Evolutionary conservation across 2,329 filamentous ascomycete genomes (phyloP), one percentile per base, ranked within the genome.

Genomic region (Chalara sp.): DNA sequence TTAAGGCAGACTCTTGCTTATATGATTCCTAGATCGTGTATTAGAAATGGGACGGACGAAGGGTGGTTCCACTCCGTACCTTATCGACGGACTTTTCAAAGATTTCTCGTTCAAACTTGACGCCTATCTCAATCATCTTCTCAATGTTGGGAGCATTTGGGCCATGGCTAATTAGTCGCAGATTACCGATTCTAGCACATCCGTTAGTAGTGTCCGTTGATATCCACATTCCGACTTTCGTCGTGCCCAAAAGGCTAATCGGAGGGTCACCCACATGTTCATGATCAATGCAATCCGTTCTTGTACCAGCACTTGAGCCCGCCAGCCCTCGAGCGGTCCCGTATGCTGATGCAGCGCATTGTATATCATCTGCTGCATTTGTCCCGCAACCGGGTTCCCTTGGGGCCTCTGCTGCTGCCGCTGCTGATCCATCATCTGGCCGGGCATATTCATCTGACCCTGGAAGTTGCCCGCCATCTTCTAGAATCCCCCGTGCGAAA

Each of bases 391-490:
- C 46, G 48, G 11, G 13, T 8, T 13, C 6, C 10, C 10, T 12
- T 52, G 46, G 33, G 49, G 51, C 6, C 55, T 52, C 10, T 43
- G 55, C 11, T 52, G 51, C 37, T 54, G 58, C 21, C 55, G 59
- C 30, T 61, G 62, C 39, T 60, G 59, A n/a, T 56, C 55, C 60
- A 63, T 64, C 56, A 62, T 60, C 45, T 58, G 57, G 40, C 55
- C 55, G n/a, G 59, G 56, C 48, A 52, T 59, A 40, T 57, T 56
- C 55, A 62, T 61, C 47, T 64, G 59, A 48, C 61, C 61, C 49
- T 61, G 63, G 51, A 64, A 65, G 53, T 65, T 65, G 31, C 60
- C 53, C 32, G 61, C 61, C 64, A 67, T 67, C 45, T 50, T 60
- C 49, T 44, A 48, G 52, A 21, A 21, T 21, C 21, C 21, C 21